Conservation (phyloP, 1,139 yeast species). For the Magnusiomyces tetraspermus region DNA sequence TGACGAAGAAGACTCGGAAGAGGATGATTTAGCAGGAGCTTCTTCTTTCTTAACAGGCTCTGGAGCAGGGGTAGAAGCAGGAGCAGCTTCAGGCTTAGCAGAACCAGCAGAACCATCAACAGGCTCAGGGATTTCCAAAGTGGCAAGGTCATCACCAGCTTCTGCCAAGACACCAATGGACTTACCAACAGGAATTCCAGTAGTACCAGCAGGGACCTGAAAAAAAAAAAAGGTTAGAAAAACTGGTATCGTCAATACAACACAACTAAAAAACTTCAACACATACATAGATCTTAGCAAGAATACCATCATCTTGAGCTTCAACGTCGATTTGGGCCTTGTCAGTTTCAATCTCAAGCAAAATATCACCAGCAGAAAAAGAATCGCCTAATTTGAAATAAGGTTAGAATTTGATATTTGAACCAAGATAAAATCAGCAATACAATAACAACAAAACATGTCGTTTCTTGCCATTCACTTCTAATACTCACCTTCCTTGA, state of each 20-base stretch:
- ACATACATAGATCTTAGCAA: conserved; percentile 62
- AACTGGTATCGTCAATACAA: neutral
- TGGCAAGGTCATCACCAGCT: conserved; percentile 67
- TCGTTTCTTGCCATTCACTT: neutral
- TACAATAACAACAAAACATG: neutral
- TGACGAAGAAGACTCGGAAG: neutral
- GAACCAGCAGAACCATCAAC: conserved; percentile 22
- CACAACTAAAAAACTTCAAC: neutral
- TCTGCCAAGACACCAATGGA: conserved; percentile 87
- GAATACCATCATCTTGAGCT: conserved; percentile 82
- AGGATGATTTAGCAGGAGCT: conserved; percentile 19
- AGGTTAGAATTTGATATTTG: no score
- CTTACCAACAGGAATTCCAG: conserved; percentile 74
- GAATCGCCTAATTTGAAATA: conserved; percentile 42
- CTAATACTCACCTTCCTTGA: conserved; percentile 49
- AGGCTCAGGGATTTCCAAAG: conserved; percentile 50
- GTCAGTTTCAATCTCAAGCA: conserved; percentile 86
- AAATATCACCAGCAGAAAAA: conserved; percentile 75
- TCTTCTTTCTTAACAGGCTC: conserved; percentile 27
- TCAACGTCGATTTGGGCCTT: conserved; percentile 91
- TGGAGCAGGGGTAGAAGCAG: conserved; percentile 55
- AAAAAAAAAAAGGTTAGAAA: neutral
- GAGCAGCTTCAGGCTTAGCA: conserved; percentile 52
- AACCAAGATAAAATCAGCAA: neutral
- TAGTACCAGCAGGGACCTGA: conserved; percentile 50